Evolutionary conservation across 2,329 filamentous ascomycete species (phyloP), one percentile per base, ranked within the genome.

Genomic region (Exophiala xenobiotica): DNA sequence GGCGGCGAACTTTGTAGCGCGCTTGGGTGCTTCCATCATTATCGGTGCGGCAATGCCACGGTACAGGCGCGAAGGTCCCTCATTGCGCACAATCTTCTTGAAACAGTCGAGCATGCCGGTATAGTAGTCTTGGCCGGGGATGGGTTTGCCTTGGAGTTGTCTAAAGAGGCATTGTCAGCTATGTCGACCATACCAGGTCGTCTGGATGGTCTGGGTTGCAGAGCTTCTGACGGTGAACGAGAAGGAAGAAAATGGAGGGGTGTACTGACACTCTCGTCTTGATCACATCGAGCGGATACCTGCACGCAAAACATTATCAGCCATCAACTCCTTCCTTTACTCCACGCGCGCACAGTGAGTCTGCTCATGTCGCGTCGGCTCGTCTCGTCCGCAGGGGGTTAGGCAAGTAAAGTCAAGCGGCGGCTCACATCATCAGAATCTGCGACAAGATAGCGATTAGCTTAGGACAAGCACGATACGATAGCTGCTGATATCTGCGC

Each of bases 41-140:
- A 99, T 97, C 44, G 93, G 93, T 20, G 93, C 92, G 38, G 82
- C 85, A 72, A 99, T 99, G 67, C 93, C 93, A 62, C 93, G 90
- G 78, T 99, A 99, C 55, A 99, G 80, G 61, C 92, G 85, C 57
- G 89, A 93, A 72, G 88, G 85, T 54, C 93, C 93, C 78, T 99
- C 93, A 70, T 95, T 86, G 74, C 83, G 87, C 71, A 99, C 83
- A 67, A 99, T 99, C 82, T 99, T 99, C 68, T 83, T 80, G 79
- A 99, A 95, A 79, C 92, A 97, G 74, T 99, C 93, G 53, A 96
- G 68, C 90, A 97, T 99, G 79, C 93, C 90, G 76, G 83, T 96
- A 81, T 99, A 97, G 63, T 81, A 78, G 65, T 97, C 93, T 61
- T 85, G 85, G 53, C 90, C 89, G 8, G 70, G 63, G 18, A 78